Base-by-base conservation (phyloP, 768 basidiomycete species). In the Mycena olivaceomarginata region DNA sequence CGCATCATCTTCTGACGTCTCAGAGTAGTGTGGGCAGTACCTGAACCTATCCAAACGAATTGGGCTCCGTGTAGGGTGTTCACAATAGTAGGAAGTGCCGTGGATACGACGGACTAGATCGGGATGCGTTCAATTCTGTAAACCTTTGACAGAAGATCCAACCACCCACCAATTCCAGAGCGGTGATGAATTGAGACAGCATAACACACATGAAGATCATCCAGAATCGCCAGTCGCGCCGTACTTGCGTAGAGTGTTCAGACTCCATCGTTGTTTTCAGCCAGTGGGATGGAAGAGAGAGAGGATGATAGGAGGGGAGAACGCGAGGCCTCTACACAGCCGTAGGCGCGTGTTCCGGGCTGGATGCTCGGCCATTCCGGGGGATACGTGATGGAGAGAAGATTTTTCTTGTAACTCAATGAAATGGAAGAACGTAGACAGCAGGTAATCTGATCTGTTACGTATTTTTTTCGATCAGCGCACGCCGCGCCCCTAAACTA, bases 11-110 rank as follows among this genome's bases (percentile, higher is more conserved):
- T 45, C 22, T 15, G 63, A 4, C 11, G 5, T 64, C 41, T 41
- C 40, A 25, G 25, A 10, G 13, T 2, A 48, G 16, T 4, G 12
- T 13, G 22, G 57, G 18, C 22, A 40, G 22, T 63, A 72, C 71
- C 71, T 65, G 86, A 83, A 4, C 86, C 88, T 41, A 90, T 80
- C 90, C 90, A 91, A 0, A 85, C 78, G 69, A 88, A 90, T 39
- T 88, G 81, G 46, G 81, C 75, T 0, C 85, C 85, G 22, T 86
- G 64, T 0, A 91, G 79, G 18, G 83, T 83, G 48, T 82, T 77
- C 7, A 77, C 79, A 37, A 84, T 84, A 16, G 82, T 81, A 2
- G 84, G 84, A 11, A 82, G 77, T 13, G 83, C 82, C 0, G 83
- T 82, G 5, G 81, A 79, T 18, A 82, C 70, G 15, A 72, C 62